Percentiles rank a stretch among this genome's conserved stretches.
These are phyloP conservation scores for Lasiodiplodia citricola DNA, from an alignment of 2,329 filamentous ascomycete species.

Conservation along the genomic window DNA sequence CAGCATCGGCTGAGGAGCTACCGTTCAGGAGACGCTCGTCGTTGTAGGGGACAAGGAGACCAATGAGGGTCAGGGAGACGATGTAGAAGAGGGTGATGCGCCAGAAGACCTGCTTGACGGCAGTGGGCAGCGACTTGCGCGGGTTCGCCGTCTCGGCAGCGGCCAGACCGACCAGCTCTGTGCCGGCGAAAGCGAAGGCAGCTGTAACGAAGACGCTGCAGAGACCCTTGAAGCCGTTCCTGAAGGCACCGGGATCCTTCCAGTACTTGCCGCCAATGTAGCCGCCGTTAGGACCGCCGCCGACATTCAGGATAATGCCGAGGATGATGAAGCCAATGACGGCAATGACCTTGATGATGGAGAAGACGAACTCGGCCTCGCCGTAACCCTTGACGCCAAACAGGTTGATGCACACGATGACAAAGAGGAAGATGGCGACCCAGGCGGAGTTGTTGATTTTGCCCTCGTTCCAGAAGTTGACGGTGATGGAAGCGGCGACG, in stretches of 20 bases:
- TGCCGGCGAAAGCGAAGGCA: constrained; percentile 76
- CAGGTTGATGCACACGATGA: constrained; percentile 82
- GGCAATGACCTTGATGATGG: constrained; percentile 83
- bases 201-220: constrained; percentile 79
- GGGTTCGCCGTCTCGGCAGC: constrained; percentile 77
- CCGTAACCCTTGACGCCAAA: constrained; percentile 89
- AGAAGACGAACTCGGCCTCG: constrained; percentile 90
- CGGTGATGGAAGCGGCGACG: constrained; percentile 83
- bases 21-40: constrained; percentile 67
- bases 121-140: constrained; percentile 82
- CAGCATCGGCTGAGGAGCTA: constrained; percentile 65
- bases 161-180: constrained; percentile 77
- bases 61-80: constrained; percentile 78
- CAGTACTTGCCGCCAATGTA: constrained; percentile 85
- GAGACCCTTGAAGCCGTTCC: constrained; percentile 81
- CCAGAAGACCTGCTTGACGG: constrained; percentile 96
- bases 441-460: constrained; percentile 58
- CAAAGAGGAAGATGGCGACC: constrained; percentile 79
- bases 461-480: constrained; percentile 75
- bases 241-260: constrained; percentile 79
- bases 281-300: constrained; percentile 63
- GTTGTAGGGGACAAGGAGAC: constrained; percentile 78
- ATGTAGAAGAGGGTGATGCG: constrained; percentile 87
- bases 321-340: constrained; percentile 90
- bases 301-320: constrained; percentile 84